These are phyloP conservation scores for Aureobasidium sp. DNA, from an alignment of 2,329 filamentous ascomycete species.

Conservation along the genomic window DNA sequence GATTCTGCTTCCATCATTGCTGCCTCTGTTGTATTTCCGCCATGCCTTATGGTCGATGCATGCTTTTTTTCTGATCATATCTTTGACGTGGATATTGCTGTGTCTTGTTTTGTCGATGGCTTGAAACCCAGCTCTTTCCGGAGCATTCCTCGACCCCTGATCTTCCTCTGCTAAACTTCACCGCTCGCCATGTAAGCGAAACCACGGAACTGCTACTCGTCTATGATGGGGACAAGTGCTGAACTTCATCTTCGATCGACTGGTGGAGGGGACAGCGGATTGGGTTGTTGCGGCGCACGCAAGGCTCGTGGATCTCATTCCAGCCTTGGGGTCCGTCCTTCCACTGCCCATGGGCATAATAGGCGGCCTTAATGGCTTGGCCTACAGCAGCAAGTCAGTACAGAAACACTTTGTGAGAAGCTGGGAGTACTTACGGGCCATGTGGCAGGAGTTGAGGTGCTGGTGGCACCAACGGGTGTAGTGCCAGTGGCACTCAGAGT, in stretches of 20 bases:
- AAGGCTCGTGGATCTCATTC: neutral
- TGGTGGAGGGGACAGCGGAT: neutral
- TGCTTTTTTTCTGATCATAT: neutral
- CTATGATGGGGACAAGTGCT: no score
- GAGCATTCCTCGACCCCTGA: no score
- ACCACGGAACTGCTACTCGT: no score
- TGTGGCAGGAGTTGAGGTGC: neutral
- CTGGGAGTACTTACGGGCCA: neutral
- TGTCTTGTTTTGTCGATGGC: no score
- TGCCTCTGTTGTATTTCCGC: no score
- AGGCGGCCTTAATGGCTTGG: neutral
- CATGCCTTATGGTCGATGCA: no score
- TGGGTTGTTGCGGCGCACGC: neutral
- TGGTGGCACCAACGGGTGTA: neutral
- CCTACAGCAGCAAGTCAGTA: neutral
- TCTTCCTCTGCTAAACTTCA: no score
- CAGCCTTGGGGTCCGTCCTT: neutral
- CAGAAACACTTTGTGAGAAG: neutral
- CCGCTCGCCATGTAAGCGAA: no score
- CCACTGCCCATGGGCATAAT: neutral
- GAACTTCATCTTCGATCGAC: no score
- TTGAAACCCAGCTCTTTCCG: no score
- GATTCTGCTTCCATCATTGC: neutral
- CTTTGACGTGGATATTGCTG: no score
- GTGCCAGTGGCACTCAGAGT: neutral